Percentiles rank a stretch among this genome's conserved stretches.
These are phyloP conservation scores for Epichloe gansuensis DNA, from an alignment of 2,329 filamentous ascomycete genomes.

Conservation along the genomic window DNA sequence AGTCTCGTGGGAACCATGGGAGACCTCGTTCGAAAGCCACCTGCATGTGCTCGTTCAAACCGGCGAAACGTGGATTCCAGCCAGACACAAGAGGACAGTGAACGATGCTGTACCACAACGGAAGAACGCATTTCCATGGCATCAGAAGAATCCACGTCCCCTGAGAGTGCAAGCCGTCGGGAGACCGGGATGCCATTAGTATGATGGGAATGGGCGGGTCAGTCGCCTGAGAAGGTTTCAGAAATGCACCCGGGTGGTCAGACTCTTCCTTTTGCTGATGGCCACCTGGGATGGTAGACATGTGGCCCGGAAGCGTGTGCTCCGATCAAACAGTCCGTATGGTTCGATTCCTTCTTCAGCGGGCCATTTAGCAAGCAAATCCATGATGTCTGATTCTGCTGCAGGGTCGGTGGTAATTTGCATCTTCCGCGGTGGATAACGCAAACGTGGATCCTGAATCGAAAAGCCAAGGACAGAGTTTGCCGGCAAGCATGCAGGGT, in stretches of 20 bases:
- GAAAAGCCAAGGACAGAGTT: constrained; percentile 63
- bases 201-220: constrained; percentile 73
- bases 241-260: constrained; percentile 50
- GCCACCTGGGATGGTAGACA: constrained; percentile 63
- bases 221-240: constrained; percentile 36
- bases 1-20: constrained; percentile 82
- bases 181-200: constrained; percentile 48
- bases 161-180: constrained; percentile 36
- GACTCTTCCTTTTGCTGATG: constrained; percentile 63
- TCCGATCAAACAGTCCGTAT: constrained; percentile 55
- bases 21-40: constrained; percentile 65
- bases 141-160: constrained; percentile 74
- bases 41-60: constrained; percentile 67
- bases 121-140: constrained; percentile 79
- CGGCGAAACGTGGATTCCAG: constrained; percentile 71
- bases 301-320: constrained; percentile 50
- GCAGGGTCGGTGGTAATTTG: constrained; percentile 27
- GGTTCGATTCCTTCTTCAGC: constrained; percentile 38
- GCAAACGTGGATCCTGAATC: constrained; percentile 67
- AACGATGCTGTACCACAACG: constrained; percentile 78
- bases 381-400: constrained; percentile 34
- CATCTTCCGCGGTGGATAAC: constrained; percentile 55
- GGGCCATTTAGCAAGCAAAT: constrained; percentile 56
- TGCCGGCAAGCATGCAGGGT: constrained; percentile 55
- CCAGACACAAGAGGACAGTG: constrained; percentile 71